These are phyloP conservation scores for Cydonia oblonga DNA, from an alignment of 331 rosid genomes.

Conservation along the genomic window DNA sequence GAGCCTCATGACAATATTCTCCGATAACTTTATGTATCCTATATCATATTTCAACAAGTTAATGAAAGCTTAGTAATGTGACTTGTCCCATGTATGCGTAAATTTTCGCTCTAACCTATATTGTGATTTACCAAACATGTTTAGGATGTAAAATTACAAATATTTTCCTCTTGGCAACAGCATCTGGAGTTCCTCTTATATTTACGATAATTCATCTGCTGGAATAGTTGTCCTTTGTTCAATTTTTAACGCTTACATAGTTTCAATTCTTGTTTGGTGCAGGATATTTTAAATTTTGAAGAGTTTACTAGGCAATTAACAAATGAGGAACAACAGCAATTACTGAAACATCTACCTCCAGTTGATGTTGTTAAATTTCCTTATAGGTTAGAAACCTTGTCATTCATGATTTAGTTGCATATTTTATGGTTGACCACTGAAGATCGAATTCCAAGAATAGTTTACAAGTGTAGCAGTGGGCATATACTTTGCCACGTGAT, in stretches of 20 bases:
- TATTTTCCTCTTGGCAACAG: background rate
- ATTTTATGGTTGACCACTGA: background rate
- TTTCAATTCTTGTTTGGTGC: conserved; percentile 25
- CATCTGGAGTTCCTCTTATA: background rate
- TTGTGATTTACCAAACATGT: background rate
- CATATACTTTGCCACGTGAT: too few relatives aligned
- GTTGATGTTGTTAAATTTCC: conserved; percentile 63
- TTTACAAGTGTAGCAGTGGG: background rate
- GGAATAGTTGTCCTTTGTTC: background rate
- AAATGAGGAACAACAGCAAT: conserved; percentile 74
- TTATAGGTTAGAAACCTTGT: conserved; percentile 49
- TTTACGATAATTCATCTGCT: background rate
- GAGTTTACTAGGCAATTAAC: conserved; percentile 68
- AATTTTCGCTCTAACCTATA: background rate
- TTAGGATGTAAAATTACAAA: background rate
- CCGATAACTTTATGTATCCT: background rate
- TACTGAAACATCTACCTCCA: conserved; percentile 63
- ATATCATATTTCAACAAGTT: background rate
- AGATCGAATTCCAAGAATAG: background rate
- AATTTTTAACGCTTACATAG: conserved; percentile 17
- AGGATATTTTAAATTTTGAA: conserved; percentile 70
- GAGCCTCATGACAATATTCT: background rate
- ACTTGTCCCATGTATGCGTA: background rate
- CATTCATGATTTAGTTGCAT: conserved; percentile 1
- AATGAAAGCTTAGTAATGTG: background rate